phyloP scores from a whole-genome alignment of 2,329 filamentous ascomycete species.

The Colletotrichum limetticola region DNA sequence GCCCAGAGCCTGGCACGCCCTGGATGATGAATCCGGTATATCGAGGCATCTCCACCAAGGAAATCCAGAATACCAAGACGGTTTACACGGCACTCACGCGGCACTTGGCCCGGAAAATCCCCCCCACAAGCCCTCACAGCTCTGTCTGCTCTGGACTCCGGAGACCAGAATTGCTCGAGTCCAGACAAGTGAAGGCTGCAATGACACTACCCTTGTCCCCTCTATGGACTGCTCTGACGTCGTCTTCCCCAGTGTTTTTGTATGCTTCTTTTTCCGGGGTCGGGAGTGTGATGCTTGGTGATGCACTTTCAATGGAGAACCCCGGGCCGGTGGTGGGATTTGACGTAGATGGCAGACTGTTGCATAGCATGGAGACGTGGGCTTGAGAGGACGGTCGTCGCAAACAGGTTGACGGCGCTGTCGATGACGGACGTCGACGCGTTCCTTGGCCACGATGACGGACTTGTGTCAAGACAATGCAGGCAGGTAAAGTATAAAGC shows the following conservation, averaged over 20 bases:
- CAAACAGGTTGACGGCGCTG: neutral
- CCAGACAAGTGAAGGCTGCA: neutral
- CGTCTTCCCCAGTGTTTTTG: neutral
- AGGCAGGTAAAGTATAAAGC: constrained; percentile 6
- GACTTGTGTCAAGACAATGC: neutral
- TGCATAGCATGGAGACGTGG: neutral
- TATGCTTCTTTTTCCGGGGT: neutral
- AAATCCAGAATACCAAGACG: constrained; percentile 11
- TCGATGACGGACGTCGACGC: neutral
- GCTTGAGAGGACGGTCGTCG: neutral
- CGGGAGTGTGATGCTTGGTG: constrained; percentile 4
- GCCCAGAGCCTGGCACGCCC: neutral
- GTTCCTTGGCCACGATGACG: constrained; percentile 13
- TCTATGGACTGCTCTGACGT: neutral
- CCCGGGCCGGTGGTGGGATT: neutral
- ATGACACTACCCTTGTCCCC: neutral
- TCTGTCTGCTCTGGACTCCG: neutral
- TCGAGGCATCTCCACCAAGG: neutral
- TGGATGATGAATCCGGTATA: neutral
- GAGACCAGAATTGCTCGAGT: neutral
- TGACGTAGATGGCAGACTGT: constrained; percentile 15
- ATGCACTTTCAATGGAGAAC: constrained; percentile 7
- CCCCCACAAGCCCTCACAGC: neutral
- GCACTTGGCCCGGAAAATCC: constrained; percentile 22
- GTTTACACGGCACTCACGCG: constrained; percentile 13